A percentile compares a stretch with the other conserved stretches of the same genome.
Conservation (phyloP, 1,284 basidiomycete species). For the Neonothopanus nambi region DNA sequence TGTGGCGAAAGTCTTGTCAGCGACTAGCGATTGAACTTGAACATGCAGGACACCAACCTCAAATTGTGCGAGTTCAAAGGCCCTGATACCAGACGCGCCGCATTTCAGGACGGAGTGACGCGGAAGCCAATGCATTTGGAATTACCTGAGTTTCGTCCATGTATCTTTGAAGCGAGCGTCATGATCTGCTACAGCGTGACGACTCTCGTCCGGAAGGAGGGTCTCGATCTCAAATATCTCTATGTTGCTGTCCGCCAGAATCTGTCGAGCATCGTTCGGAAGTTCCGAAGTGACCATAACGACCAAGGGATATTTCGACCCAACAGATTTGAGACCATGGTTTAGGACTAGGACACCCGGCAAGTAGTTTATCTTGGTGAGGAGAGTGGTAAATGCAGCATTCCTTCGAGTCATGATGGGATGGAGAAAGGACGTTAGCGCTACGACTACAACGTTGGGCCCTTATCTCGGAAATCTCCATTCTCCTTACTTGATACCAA, state of each 20-base stretch:
- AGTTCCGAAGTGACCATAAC: conserved; percentile 77
- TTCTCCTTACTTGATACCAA: not conserved
- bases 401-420: conserved; percentile 14
- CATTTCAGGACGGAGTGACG: not conserved
- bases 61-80: conserved; percentile 75
- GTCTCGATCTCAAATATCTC: conserved; percentile 57
- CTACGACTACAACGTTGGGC: not conserved
- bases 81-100: conserved; percentile 47
- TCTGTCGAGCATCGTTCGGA: conserved; percentile 49
- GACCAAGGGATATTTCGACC: conserved; percentile 77
- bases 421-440: not conserved
- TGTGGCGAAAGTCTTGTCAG: conserved; percentile 29
- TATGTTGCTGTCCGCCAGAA: conserved; percentile 59
- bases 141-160: conserved; percentile 87
- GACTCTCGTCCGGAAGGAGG: conserved; percentile 56
- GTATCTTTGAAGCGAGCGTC: conserved; percentile 81
- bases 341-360: conserved; percentile 76
- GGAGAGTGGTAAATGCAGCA: conserved; percentile 60
- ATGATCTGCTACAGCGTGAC: conserved; percentile 47
- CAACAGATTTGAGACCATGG: conserved; percentile 60
- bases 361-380: conserved; percentile 71
- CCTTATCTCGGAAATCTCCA: conserved; percentile 4
- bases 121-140: not conserved
- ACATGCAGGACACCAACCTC: conserved; percentile 49
- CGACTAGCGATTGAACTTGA: not conserved